A percentile compares a stretch with the other conserved stretches of the same genome.
These are phyloP conservation scores for Chaetomium olivaceum DNA, from an alignment of 2,329 filamentous ascomycete genomes.

Conservation along the genomic window DNA sequence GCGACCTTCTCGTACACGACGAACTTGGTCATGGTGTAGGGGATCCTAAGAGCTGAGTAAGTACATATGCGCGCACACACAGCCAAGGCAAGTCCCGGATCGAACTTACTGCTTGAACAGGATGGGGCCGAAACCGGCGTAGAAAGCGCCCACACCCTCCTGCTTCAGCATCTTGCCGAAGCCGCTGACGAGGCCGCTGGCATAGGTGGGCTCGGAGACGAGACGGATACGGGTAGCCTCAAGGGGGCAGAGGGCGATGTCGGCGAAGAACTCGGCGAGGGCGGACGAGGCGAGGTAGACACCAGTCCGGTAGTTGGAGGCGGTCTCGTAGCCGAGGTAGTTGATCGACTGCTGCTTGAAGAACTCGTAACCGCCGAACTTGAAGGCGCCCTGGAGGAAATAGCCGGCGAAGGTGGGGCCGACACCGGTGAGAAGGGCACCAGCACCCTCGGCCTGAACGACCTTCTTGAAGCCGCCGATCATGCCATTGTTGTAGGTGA, in stretches of 20 bases:
- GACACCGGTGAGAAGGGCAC: constrained; percentile 74
- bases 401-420: constrained; percentile 79
- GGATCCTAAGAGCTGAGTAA: constrained; percentile 56
- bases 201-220: constrained; percentile 76
- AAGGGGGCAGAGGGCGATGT: constrained; percentile 77
- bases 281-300: constrained; percentile 69
- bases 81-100: neutral
- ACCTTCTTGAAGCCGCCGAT: constrained; percentile 78
- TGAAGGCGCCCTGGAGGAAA: constrained; percentile 84
- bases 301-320: constrained; percentile 68
- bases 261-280: constrained; percentile 61
- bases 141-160: constrained; percentile 77
- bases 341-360: constrained; percentile 85
- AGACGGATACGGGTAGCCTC: constrained; percentile 85
- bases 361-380: constrained; percentile 86
- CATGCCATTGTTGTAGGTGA: constrained; percentile 77
- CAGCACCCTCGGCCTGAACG: constrained; percentile 71
- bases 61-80: constrained; percentile 2
- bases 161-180: constrained; percentile 73
- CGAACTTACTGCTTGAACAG: constrained; percentile 70
- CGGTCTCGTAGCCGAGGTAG: constrained; percentile 68
- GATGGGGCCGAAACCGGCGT: constrained; percentile 79
- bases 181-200: constrained; percentile 68
- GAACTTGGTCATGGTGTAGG: constrained; percentile 88
- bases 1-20: constrained; percentile 82